Evolutionary conservation across 2,329 filamentous ascomycete species (phyloP), one percentile per base, ranked within the genome.

Genomic region (Proliferodiscus dingleyae): DNA sequence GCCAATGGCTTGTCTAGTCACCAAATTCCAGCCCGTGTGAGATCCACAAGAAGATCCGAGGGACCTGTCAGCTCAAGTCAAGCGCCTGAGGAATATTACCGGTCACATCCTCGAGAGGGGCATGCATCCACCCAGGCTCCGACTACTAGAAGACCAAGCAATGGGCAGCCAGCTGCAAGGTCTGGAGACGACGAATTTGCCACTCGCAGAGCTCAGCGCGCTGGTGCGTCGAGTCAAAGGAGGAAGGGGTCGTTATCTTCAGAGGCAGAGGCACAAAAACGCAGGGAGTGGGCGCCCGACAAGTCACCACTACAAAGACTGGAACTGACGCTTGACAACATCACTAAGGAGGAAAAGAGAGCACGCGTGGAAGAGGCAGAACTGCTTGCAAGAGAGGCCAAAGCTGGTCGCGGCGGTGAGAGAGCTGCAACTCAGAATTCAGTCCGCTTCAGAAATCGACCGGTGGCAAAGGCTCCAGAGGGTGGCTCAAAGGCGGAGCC

Each of bases 311-410:
- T 98, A 42, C 91, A 98, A 67, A 93, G 85, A 71, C 78, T 98
- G 56, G 91, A 98, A 71, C 80, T 87, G 61, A 93, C 88, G 59
- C 77, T 97, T 61, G 86, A 85, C 66, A 89, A 87, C 68, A 91
- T 96, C 66, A 95, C 87, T 65, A 97, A 96, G 66, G 90, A 96
- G 68, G 90, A 96, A 67, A 94, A 95, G 66, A 79, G 91, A 53
- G 89, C 89, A 7, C 78, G 88, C 37, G 81, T 91, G 4, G 79
- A 89, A 62, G 86, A 91, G 58, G 89, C 89, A 5, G 91, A 96
- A 64, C 75, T 81, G 55, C 77, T 79, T 34, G 78, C 83, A 15
- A 78, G 82, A 56, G 83, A 91, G 54, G 53, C 54, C 5, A 61
- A 56, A 32, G 47, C 58, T 18, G 54, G 55, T 56, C 65, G 50